Evolutionary conservation across 257 asterid species (phyloP), one percentile per base, ranked within the genome.

Genomic region (Nicotiana benthamiana): DNA sequence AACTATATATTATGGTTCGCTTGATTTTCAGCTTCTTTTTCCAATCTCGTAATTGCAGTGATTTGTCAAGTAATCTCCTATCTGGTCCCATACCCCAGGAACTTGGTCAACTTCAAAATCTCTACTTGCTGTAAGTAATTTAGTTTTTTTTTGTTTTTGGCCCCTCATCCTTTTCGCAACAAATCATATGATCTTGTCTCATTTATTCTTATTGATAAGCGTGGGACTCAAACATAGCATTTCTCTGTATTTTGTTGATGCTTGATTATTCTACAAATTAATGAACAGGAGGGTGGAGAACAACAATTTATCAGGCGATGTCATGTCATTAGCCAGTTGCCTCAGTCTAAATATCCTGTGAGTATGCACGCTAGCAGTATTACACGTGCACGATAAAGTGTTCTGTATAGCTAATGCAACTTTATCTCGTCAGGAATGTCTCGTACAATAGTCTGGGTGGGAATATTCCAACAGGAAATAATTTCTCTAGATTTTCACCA

Each of bases 301-400:
- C 88, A 96, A 96, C 92, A 94, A 93, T 83, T 80, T 96, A 87
- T 87, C 98, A 0, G 99, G 99, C 4, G 94, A 93, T 54, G 92
- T 94, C 53, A 86, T 85, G 87, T 80, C 93, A 1, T 90, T 96
- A 12, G 88, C 94, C 83, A 90, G 80, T 79, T 92, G 97, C 86
- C 84, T 89, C 28, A 94, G 98, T 86, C 91, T 96, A 12, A 86
- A 90, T 0, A 83, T 88, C 80, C 92, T 96, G 99, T 96, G 87
- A 61, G 99, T 87, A 80, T 17, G 51, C 62, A 40, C 65, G 70
- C 17, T 46, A 43, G 65, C 30, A 24, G 76, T 26, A 10, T 17
- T 28, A 46, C 20, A 30, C 56, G 27, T 16, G 4, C 40, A 4
- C 54, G 15, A 7, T 3, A 4, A 18, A 30, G 34, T 18, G 66